Conservation (phyloP, 306 rosid genomes). For the Prosopis cineraria region DNA sequence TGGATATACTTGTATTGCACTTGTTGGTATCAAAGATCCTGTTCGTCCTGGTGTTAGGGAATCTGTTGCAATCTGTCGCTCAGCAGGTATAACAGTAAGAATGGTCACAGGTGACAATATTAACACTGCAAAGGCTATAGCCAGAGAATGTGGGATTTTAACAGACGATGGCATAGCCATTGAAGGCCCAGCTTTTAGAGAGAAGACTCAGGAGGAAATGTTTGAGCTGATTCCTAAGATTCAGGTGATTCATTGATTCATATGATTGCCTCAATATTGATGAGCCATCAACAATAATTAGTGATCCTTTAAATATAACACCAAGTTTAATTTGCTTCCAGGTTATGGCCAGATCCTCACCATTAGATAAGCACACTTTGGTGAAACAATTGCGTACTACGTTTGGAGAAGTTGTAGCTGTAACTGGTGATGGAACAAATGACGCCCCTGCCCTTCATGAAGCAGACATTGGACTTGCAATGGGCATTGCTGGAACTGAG, state of each 20-base stretch:
- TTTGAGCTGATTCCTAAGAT: conserved; percentile 78
- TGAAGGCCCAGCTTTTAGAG: conserved; percentile 90
- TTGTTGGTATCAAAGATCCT: conserved; percentile 96
- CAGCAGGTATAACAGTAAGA: conserved; percentile 83
- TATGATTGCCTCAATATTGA: background rate
- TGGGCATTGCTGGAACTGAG: conserved; percentile 99
- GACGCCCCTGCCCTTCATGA: conserved; percentile 99
- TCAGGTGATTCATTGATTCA: conserved; percentile 59
- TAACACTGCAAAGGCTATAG: conserved; percentile 92
- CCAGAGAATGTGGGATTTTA: conserved; percentile 95
- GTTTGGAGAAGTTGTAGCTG: conserved; percentile 92
- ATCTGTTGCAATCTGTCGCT: conserved; percentile 83
- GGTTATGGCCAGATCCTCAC: conserved; percentile 99
- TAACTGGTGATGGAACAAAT: conserved; percentile 97
- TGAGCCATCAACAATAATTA: background rate
- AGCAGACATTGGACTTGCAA: conserved; percentile 98
- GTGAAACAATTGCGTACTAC: conserved; percentile 89
- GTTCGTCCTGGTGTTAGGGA: conserved; percentile 98
- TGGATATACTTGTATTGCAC: conserved; percentile 86
- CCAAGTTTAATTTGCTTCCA: conserved; percentile 31
- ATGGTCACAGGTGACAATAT: conserved; percentile 98
- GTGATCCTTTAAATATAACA: conserved; percentile 30
- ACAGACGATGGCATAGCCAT: conserved; percentile 96
- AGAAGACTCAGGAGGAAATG: conserved; percentile 75
- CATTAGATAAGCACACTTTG: conserved; percentile 86